Evolutionary conservation across 495 filamentous ascomycete genomes (phyloP), one percentile per base, ranked within the genome.

Genomic region (Penicillium waksmanii): DNA sequence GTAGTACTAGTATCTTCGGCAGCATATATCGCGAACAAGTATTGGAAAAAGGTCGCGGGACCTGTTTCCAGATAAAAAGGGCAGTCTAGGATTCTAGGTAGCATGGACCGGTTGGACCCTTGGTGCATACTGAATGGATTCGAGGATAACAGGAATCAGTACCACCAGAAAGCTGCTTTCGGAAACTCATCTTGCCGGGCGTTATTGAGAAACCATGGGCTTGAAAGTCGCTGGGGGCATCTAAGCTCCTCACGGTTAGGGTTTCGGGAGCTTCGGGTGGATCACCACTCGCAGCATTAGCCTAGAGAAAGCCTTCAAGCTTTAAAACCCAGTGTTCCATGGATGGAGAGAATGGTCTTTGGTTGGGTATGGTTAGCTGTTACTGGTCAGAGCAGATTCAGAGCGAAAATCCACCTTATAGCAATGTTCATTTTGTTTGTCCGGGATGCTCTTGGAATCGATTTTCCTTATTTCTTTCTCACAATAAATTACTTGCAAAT

Each of bases 81-180:
- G 23, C 27, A 56, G 44, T 13, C 50, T 48, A n/a, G 18, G 46
- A 51, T 9, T 17, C 51, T 49, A 31, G 50, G 53, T 54, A 57
- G 55, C 33, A 52, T 56, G 31, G 1, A 50, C 42, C 51, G 64
- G 56, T 64, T 44, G 62, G 66, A 56, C 55, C 63, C 58, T 50
- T 50, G 64, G 49, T 19, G 17, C 44, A 54, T 54, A 17, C 13
- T 44, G 19, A 53, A 57, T 58, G 44, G 27, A 53, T 47, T 55
- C 34, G 33, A 38, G 52, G 44, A 62, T 51, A 50, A 21, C 55
- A 59, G 42, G 58, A 46, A 64, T 57, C 40, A 19, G n/a, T 27
- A 10, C 50, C 27, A 19, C 38, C 23, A 36, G 17, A 42, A 11
- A 17, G 33, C 61, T 48, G 67, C 57, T 48, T 69, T 59, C 62